These are phyloP conservation scores for Jackrogersella multiformis DNA, from an alignment of 495 filamentous ascomycete species.

Conservation along the genomic window DNA sequence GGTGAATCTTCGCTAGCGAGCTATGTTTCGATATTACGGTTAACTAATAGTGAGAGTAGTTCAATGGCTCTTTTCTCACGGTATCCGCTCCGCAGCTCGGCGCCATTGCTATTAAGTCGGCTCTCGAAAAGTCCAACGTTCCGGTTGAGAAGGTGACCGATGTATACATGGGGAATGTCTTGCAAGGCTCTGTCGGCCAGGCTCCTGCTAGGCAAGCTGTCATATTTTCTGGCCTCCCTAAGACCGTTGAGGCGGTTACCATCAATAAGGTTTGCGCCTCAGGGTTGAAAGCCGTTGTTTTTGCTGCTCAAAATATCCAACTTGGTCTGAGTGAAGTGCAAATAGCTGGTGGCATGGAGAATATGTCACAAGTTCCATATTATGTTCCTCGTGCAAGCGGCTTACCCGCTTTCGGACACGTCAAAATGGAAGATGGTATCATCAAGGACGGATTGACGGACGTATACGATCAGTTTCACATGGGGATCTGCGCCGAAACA, in stretches of 20 bases:
- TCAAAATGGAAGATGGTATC: slow-evolving; percentile 88
- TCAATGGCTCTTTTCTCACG: slow-evolving; percentile 87
- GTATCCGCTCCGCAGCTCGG: slow-evolving; percentile 87
- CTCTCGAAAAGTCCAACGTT: slow-evolving; percentile 81
- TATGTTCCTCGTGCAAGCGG: slow-evolving; percentile 81
- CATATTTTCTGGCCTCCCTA: slow-evolving; percentile 84
- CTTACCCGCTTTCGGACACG: slow-evolving; percentile 82
- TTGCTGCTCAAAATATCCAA: slow-evolving; percentile 94
- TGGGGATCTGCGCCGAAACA: slow-evolving; percentile 97
- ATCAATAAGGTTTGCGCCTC: slow-evolving; percentile 98
- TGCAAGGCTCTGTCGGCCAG: slow-evolving; percentile 84
- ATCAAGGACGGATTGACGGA: slow-evolving; percentile 97
- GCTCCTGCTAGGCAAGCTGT: slow-evolving; percentile 90
- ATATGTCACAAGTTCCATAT: slow-evolving; percentile 93
- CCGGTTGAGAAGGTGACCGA: slow-evolving; percentile 80
- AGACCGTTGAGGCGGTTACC: slow-evolving; percentile 82
- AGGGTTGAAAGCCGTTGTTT: slow-evolving; percentile 86
- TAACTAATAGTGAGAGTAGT: slow-evolving; percentile 62
- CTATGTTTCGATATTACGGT: not conserved
- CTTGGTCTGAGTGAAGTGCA: slow-evolving; percentile 86
- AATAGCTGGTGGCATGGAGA: slow-evolving; percentile 96
- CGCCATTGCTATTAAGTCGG: slow-evolving; percentile 87
- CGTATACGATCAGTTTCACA: slow-evolving; percentile 95
- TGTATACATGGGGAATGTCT: slow-evolving; percentile 98
- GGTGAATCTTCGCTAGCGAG: slow-evolving; percentile 55